Evolutionary conservation across 1,284 basidiomycete species (phyloP), one percentile per base, ranked within the genome.

Genomic region (Moesziomyces aphidis): DNA sequence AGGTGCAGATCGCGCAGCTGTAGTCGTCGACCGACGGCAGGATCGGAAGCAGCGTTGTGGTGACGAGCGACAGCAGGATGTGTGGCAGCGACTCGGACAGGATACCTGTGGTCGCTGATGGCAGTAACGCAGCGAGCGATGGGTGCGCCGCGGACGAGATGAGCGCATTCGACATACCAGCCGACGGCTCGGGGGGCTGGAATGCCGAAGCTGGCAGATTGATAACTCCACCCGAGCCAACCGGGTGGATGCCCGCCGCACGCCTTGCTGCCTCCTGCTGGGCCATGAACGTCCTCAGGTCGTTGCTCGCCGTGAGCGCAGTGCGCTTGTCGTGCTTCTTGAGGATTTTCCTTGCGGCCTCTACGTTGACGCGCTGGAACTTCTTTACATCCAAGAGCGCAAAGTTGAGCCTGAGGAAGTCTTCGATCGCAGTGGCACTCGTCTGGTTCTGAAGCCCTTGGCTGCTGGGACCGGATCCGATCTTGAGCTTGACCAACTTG

Each of bases 311-410:
- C 5, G 88, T 88, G 9, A 89, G 75, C 0, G 83, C 81, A 0
- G 93, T 94, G 5, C 93, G 90, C 85, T 97, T 97, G 28, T 93
- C 89, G 83, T 97, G 95, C 84, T 97, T 97, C 88, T 97, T 97
- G 67, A 97, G 89, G 42, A 86, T 86, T 79, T 86, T 86, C n/a
- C 86, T 70, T 21, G 86, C 85, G 0, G 95, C 95, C 84, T 97
- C 94, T 8, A 92, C 88, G 76, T 94, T 97, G 9, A 93, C 93
- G 39, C 89, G 86, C 84, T 95, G 92, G 81, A 83, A 83, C 58
- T 93, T 92, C 85, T 95, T 95, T 50, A 97, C 86, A 80, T 95
- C 90, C 52, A 97, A 85, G 53, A 97, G 89, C 55, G 92, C 90
- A 49, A 91, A 82, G 82, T 96, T 97, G 65, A 97, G 87, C 61